Conservation (phyloP, 2,329 filamentous ascomycete species). For the Aurifilum marmelostoma region DNA sequence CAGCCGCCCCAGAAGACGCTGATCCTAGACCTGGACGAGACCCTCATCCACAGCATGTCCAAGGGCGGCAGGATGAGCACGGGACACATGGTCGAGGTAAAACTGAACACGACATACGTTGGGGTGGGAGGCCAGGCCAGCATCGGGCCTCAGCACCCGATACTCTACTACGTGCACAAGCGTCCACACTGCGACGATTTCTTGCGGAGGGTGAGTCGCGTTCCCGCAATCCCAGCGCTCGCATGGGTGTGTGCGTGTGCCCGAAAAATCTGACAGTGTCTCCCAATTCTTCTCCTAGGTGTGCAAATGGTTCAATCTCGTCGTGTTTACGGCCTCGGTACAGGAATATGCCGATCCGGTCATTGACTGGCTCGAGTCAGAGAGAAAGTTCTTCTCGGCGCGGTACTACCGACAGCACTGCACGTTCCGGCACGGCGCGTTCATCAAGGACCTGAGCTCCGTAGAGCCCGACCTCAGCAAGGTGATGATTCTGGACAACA, state of each 20-base stretch:
- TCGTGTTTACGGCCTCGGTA: conserved; percentile 95
- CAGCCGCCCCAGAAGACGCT: conserved; percentile 82
- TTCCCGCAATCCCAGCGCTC: neutral
- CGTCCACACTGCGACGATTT: conserved; percentile 97
- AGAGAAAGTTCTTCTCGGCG: conserved; percentile 93
- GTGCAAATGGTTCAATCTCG: conserved; percentile 97
- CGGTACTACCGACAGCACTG: conserved; percentile 97
- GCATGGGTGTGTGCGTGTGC: neutral
- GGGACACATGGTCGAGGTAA: conserved; percentile 98
- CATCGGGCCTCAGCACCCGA: conserved; percentile 87
- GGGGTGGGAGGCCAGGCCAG: conserved; percentile 67
- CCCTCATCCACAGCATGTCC: conserved; percentile 95
- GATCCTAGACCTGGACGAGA: conserved; percentile 95
- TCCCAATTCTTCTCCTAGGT: conserved; percentile 54
- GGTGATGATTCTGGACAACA: conserved; percentile 99
- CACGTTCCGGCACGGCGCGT: conserved; percentile 91
- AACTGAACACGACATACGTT: conserved; percentile 73
- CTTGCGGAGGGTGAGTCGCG: conserved; percentile 69
- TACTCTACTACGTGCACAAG: conserved; percentile 98
- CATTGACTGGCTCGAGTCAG: conserved; percentile 97
- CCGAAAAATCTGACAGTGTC: neutral
- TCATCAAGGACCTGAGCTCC: conserved; percentile 96
- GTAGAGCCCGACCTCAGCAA: conserved; percentile 97
- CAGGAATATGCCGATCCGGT: conserved; percentile 99
- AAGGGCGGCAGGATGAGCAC: conserved; percentile 95